Conservation (phyloP, 1,284 basidiomycete species). For the Kalmanozyma brasiliensis region DNA sequence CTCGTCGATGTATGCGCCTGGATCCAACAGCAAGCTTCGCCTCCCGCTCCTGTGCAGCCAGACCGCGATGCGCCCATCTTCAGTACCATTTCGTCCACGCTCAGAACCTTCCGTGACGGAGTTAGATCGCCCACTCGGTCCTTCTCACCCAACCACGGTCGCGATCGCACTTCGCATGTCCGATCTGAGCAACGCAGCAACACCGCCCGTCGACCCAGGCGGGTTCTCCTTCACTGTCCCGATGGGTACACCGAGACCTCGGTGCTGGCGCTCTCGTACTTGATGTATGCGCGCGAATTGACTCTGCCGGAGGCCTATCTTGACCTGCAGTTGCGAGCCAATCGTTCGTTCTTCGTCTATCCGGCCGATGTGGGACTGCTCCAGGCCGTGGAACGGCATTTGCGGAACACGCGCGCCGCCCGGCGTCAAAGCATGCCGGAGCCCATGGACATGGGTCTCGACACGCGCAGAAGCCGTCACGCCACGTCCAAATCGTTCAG, state of each 20-base stretch:
- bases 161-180: slow-evolving; percentile 14
- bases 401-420: slow-evolving; percentile 13
- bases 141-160: slow-evolving; percentile 27
- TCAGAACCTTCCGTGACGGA: slow-evolving; percentile 29
- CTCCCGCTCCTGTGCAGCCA: slow-evolving; percentile 1
- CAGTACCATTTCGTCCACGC: slow-evolving; percentile 20
- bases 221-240: slow-evolving; percentile 64
- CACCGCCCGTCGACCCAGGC: slow-evolving; percentile 23
- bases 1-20: slow-evolving; percentile 65
- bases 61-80: slow-evolving; percentile 15
- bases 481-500: slow-evolving; percentile 28
- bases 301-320: slow-evolving; percentile 84
- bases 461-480: slow-evolving; percentile 20
- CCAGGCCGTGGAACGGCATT: slow-evolving; percentile 77
- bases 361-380: slow-evolving; percentile 82
- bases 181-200: slow-evolving; percentile 3
- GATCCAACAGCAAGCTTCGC: slow-evolving; percentile 64
- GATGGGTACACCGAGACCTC: slow-evolving; percentile 81
- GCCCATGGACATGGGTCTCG: slow-evolving; percentile 6
- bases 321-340: slow-evolving; percentile 76
- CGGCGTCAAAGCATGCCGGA: slow-evolving; percentile 12
- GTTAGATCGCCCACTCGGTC: slow-evolving; percentile 27
- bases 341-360: slow-evolving; percentile 88
- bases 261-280: slow-evolving; percentile 83
- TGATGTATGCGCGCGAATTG: slow-evolving; percentile 81